Conservation (phyloP, 306 rosid genomes). For the Cicer bijugum region DNA sequence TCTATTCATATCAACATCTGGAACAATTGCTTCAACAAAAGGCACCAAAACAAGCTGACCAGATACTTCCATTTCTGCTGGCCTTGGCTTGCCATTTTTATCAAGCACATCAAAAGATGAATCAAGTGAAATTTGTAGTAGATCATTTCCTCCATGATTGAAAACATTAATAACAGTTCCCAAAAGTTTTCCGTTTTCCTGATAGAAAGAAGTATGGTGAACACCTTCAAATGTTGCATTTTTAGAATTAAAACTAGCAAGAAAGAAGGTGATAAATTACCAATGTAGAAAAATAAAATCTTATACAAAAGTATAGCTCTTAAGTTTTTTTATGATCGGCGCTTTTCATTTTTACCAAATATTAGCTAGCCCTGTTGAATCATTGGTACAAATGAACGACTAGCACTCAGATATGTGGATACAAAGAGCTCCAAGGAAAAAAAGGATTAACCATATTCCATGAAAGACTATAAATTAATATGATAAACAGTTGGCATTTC, state of each 20-base stretch:
- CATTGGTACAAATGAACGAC: neutral
- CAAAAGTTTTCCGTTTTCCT: slow-evolving; percentile 75
- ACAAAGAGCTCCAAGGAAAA: slow-evolving; percentile 20
- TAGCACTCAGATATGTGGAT: slow-evolving; percentile 22
- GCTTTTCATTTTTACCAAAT: slow-evolving; percentile 17
- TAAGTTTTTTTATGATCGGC: slow-evolving; percentile 10
- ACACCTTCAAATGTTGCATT: slow-evolving; percentile 41
- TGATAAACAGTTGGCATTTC: slow-evolving; percentile 33
- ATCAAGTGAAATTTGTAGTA: slow-evolving; percentile 77
- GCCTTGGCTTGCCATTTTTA: slow-evolving; percentile 61
- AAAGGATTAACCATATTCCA: neutral
- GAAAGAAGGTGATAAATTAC: slow-evolving; percentile 19
- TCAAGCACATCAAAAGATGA: slow-evolving; percentile 62
- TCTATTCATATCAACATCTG: slow-evolving; percentile 70
- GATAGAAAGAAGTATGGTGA: slow-evolving; percentile 49
- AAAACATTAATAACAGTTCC: slow-evolving; percentile 78
- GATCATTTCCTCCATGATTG: slow-evolving; percentile 81
- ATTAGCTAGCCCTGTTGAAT: slow-evolving; percentile 27
- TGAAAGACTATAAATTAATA: slow-evolving; percentile 28
- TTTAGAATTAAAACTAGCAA: slow-evolving; percentile 32
- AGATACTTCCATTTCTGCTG: slow-evolving; percentile 57
- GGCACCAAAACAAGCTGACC: slow-evolving; percentile 83
- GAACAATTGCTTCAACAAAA: slow-evolving; percentile 94
- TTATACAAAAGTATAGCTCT: slow-evolving; percentile 28
- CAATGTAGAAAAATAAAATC: slow-evolving; percentile 34